Percentiles rank a stretch among this genome's conserved stretches.
These are phyloP conservation scores for Thermochaetoides dissita DNA, from an alignment of 2,329 filamentous ascomycete genomes.

Conservation along the genomic window DNA sequence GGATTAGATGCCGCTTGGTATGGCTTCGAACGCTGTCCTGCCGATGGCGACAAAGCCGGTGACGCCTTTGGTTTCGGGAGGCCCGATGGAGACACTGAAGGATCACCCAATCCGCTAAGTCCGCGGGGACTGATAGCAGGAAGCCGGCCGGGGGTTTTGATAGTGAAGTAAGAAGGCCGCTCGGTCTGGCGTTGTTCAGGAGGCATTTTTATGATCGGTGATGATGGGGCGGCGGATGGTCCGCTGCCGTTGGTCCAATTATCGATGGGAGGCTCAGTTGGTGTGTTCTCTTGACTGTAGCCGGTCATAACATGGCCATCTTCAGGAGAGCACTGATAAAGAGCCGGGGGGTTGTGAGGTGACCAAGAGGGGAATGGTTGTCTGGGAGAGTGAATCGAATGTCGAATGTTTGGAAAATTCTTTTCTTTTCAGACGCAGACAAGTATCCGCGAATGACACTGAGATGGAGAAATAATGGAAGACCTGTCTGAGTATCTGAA, in stretches of 20 bases:
- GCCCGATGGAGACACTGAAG: too few species aligned
- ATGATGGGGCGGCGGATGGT: neutral
- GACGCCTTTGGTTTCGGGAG: constrained; percentile 30
- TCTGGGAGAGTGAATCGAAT: neutral
- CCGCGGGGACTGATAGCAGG: constrained; percentile 22
- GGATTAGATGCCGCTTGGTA: constrained; percentile 22
- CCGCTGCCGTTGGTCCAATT: too few species aligned
- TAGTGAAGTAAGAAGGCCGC: constrained; percentile 27
- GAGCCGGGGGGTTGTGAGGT: too few species aligned
- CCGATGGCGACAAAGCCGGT: constrained; percentile 37
- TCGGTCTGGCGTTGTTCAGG: constrained; percentile 21
- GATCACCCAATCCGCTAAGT: too few species aligned
- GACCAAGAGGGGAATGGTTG: too few species aligned
- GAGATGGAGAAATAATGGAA: too few species aligned
- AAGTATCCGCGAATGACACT: too few species aligned
- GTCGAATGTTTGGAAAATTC: neutral
- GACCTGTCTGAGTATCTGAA: too few species aligned
- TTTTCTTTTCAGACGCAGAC: too few species aligned
- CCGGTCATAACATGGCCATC: constrained; percentile 4
- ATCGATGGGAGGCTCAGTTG: too few species aligned
- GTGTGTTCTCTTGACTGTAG: neutral
- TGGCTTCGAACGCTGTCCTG: constrained; percentile 28
- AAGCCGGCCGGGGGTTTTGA: constrained; percentile 31
- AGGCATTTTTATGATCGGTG: constrained; percentile 8
- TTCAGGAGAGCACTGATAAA: neutral